Conservation (phyloP, 2,329 filamentous ascomycete genomes). For the Westerdykella aurantiaca region DNA sequence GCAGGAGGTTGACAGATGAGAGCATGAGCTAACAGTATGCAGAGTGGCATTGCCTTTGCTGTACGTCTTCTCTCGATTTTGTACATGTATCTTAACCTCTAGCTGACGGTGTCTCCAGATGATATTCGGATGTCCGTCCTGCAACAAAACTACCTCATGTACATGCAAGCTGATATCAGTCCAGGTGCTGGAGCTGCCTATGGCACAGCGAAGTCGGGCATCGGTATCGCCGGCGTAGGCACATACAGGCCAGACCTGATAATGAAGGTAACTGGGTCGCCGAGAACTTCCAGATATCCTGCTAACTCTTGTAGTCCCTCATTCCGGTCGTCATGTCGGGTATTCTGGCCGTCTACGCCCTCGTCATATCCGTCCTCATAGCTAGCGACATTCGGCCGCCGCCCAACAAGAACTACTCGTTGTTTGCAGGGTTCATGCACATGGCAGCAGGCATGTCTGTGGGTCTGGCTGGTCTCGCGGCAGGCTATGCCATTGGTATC, state of each 20-base stretch:
- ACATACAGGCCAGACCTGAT: constrained; percentile 81
- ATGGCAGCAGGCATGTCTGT: constrained; percentile 86
- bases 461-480: constrained; percentile 36
- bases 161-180: constrained; percentile 14
- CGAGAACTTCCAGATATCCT: background rate
- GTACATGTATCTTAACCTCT: constrained; percentile 13
- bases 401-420: constrained; percentile 62
- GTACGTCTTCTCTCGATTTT: constrained; percentile 30
- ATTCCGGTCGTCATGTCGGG: constrained; percentile 96
- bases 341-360: constrained; percentile 96
- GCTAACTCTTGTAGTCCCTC: constrained; percentile 56
- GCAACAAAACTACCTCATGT: constrained; percentile 1
- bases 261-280: constrained; percentile 63
- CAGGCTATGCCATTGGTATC: constrained; percentile 70
- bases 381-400: constrained; percentile 79
- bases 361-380: constrained; percentile 95
- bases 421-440: constrained; percentile 93
- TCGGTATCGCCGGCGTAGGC: constrained; percentile 79
- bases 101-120: constrained; percentile 45
- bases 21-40: constrained; percentile 33
- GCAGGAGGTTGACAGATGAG: constrained; percentile 4
- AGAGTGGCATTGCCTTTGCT: constrained; percentile 73
- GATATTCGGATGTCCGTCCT: constrained; percentile 70
- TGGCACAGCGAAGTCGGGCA: constrained; percentile 81
- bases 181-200: constrained; percentile 70